Percentiles rank a stretch among this genome's conserved stretches.
phyloP scores from a whole-genome alignment of 2,329 filamentous ascomycete genomes.

The Fusarium hostae region DNA sequence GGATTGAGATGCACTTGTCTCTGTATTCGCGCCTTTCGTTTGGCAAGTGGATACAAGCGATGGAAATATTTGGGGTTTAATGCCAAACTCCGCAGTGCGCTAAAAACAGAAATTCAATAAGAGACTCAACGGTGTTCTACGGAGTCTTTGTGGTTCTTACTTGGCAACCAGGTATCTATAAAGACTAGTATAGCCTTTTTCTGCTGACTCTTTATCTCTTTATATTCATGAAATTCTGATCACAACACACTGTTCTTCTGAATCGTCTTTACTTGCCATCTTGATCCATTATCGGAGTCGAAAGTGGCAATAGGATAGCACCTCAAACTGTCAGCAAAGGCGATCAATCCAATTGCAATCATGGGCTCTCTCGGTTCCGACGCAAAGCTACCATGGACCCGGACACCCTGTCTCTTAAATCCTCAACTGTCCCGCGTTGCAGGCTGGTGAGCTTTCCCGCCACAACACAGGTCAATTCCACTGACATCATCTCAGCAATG shows the following conservation, averaged over 20 bases:
- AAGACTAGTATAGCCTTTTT: neutral
- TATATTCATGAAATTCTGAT: neutral
- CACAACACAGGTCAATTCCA: constrained; percentile 5
- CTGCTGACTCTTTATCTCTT: neutral
- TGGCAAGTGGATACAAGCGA: constrained; percentile 17
- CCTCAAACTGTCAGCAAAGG: neutral
- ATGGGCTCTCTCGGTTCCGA: constrained; percentile 57
- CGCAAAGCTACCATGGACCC: constrained; percentile 69
- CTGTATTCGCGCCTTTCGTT: constrained; percentile 2
- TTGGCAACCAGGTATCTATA: neutral
- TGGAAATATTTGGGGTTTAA: neutral
- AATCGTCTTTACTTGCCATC: neutral
- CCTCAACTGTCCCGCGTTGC: constrained; percentile 73
- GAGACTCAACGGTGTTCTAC: neutral
- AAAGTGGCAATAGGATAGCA: neutral
- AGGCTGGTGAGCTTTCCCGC: constrained; percentile 69
- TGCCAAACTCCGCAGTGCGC: neutral
- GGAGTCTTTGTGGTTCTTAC: neutral
- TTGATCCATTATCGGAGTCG: neutral
- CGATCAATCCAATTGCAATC: constrained; percentile 3
- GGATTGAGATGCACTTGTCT: neutral
- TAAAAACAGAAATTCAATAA: neutral
- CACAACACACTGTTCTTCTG: neutral
- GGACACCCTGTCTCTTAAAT: constrained; percentile 77
- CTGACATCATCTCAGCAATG: constrained; percentile 62